phyloP scores from a whole-genome alignment of 371 early-diverging fungal genomes.

The Nematocida major region DNA sequence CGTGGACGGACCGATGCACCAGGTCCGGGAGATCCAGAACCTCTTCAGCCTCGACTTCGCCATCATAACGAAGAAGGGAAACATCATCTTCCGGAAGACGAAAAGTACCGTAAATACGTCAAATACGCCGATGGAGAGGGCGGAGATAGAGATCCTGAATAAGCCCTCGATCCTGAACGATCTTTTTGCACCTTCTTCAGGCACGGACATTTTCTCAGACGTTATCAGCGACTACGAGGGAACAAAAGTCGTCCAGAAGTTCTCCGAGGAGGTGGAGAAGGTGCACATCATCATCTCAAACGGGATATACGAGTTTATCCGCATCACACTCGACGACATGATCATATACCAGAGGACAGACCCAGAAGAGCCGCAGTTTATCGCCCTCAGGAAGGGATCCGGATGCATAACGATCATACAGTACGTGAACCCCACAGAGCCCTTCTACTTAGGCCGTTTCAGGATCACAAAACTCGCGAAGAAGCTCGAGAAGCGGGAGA shows the following conservation, averaged over 20 bases:
- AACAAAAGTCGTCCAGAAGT: slow-evolving; percentile 18
- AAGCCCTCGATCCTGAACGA: slow-evolving; percentile 32
- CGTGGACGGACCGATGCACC: slow-evolving; percentile 16
- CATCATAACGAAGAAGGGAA: slow-evolving; percentile 40
- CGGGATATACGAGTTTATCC: slow-evolving; percentile 51
- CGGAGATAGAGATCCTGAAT: slow-evolving; percentile 50
- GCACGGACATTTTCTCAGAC: slow-evolving; percentile 46
- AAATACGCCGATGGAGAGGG: slow-evolving; percentile 19
- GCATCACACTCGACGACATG: slow-evolving; percentile 46
- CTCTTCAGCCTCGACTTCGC: slow-evolving; percentile 55
- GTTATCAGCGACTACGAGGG: slow-evolving; percentile 54
- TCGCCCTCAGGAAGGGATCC: slow-evolving; percentile 49
- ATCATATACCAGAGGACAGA: slow-evolving; percentile 58
- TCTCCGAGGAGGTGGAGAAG: slow-evolving; percentile 7
- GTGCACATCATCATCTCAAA: slow-evolving; percentile 43
- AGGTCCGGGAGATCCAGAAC: slow-evolving; percentile 43
- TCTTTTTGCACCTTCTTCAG: slow-evolving; percentile 38
- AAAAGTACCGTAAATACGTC: slow-evolving; percentile 54
- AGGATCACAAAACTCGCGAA: slow-evolving; percentile 53
- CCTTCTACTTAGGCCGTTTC: slow-evolving; percentile 38
- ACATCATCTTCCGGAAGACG: slow-evolving; percentile 44
- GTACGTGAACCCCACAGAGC: slow-evolving; percentile 15
- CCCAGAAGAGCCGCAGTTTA: slow-evolving; percentile 57
- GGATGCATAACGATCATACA: slow-evolving; percentile 44
- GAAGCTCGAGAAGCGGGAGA: slow-evolving; percentile 48